Percentiles rank a stretch among this genome's conserved stretches.
Evolutionary conservation across 192 early-diverging fungal species (phyloP).

Genomic region (Coemansia sp.): DNA sequence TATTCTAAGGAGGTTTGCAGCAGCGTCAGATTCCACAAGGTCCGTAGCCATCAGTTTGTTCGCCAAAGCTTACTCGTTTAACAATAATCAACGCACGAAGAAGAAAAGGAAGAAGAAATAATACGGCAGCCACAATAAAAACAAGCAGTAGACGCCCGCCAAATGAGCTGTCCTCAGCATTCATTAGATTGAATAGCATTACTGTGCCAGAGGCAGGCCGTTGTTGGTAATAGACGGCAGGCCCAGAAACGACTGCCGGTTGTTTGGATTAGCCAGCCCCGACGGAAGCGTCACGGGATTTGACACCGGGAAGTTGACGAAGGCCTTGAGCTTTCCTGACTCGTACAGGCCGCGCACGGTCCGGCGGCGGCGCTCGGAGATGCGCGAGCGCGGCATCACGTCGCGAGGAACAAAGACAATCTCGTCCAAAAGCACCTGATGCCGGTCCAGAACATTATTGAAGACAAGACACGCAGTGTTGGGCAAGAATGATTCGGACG

Average conservation of each 20-base stretch:
- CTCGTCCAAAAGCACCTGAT: slow-evolving; percentile 71
- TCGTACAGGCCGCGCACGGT: slow-evolving; percentile 46
- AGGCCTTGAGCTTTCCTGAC: slow-evolving; percentile 43
- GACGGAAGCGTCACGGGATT: slow-evolving; percentile 27
- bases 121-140: background rate
- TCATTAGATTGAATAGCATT: background rate
- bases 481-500: slow-evolving; percentile 41
- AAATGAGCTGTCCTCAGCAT: background rate
- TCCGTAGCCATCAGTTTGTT: too few species aligned
- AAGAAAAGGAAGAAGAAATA: background rate
- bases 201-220: background rate
- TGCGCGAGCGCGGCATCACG: slow-evolving; percentile 63
- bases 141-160: background rate
- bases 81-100: too few species aligned
- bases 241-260: slow-evolving; percentile 32
- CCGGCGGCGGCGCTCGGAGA: slow-evolving; percentile 57
- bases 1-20: too few species aligned
- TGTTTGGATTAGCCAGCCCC: slow-evolving; percentile 29
- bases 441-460: slow-evolving; percentile 68
- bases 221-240: slow-evolving; percentile 7
- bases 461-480: slow-evolving; percentile 64
- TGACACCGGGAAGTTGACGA: slow-evolving; percentile 33
- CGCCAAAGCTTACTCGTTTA: too few species aligned
- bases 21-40: too few species aligned
- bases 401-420: slow-evolving; percentile 63